phyloP scores from a whole-genome alignment of 441 rosid genomes.

The Theobroma grandiflorum region DNA sequence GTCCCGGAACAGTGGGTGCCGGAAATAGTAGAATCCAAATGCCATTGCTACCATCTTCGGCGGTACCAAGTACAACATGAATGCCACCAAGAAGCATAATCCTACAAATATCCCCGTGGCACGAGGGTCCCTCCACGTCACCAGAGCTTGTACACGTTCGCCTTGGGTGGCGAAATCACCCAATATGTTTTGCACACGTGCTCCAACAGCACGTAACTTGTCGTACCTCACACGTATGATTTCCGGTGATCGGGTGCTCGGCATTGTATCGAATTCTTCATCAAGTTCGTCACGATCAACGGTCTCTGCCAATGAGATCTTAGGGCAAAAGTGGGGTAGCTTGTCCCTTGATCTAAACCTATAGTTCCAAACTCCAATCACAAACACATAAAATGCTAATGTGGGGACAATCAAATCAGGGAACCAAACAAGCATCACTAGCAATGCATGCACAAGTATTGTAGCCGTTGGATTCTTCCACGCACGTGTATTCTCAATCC shows the following conservation, averaged over 20 bases:
- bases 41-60: slow-evolving; percentile 79
- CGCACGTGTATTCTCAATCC: slow-evolving; percentile 64
- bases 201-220: slow-evolving; percentile 49
- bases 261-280: slow-evolving; percentile 67
- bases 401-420: slow-evolving; percentile 69
- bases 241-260: slow-evolving; percentile 50
- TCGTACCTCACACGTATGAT: slow-evolving; percentile 55
- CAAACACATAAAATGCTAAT: slow-evolving; percentile 56
- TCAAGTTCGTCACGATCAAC: slow-evolving; percentile 63
- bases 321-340: slow-evolving; percentile 59
- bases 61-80: slow-evolving; percentile 58
- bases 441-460: slow-evolving; percentile 57
- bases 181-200: slow-evolving; percentile 51
- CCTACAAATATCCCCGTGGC: slow-evolving; percentile 69
- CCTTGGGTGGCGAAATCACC: slow-evolving; percentile 67
- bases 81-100: slow-evolving; percentile 60
- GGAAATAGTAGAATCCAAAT: slow-evolving; percentile 65
- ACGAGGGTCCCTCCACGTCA: slow-evolving; percentile 67
- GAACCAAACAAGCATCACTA: slow-evolving; percentile 67
- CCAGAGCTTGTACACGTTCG: slow-evolving; percentile 63
- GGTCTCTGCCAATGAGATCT: slow-evolving; percentile 53
- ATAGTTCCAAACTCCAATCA: slow-evolving; percentile 65
- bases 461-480: slow-evolving; percentile 73
- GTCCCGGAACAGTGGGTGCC: slow-evolving; percentile 70
- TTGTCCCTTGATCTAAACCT: slow-evolving; percentile 50